A percentile compares a stretch with the other conserved stretches of the same genome.
Conservation (phyloP, 2,329 filamentous ascomycete genomes). For the Exophiala lecanii-corni region DNA sequence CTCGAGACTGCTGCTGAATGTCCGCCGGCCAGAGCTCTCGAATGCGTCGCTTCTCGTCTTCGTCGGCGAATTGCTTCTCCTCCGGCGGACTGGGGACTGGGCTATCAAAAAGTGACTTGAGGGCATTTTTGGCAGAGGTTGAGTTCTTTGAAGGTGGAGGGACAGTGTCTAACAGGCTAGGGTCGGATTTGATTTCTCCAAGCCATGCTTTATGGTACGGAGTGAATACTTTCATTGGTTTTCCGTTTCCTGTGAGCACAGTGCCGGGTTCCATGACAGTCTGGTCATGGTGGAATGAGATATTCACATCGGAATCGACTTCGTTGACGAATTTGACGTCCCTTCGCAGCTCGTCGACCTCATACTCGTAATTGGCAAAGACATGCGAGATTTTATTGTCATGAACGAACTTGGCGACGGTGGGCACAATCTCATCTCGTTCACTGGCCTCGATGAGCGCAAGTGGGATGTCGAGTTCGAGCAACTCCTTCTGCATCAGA, state of each 20-base stretch:
- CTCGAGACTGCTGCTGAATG: conserved; percentile 32
- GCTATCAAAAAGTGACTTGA: conserved; percentile 30
- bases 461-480: conserved; percentile 47
- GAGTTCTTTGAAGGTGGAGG: conserved; percentile 36
- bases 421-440: conserved; percentile 40
- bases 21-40: conserved; percentile 36
- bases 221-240: conserved; percentile 49
- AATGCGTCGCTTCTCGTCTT: conserved; percentile 32
- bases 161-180: conserved; percentile 40
- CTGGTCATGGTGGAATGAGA: conserved; percentile 47
- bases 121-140: conserved; percentile 35
- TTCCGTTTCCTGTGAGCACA: conserved; percentile 39
- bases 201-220: conserved; percentile 49
- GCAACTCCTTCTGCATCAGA: conserved; percentile 43
- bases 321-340: conserved; percentile 42
- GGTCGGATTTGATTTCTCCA: conserved; percentile 38
- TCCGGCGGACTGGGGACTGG: conserved; percentile 29
- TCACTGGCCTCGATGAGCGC: conserved; percentile 42
- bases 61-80: conserved; percentile 31
- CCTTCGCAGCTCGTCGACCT: conserved; percentile 42
- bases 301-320: conserved; percentile 24
- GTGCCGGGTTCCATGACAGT: conserved; percentile 45
- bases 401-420: conserved; percentile 41
- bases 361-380: conserved; percentile 46
- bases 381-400: conserved; percentile 44